Percentiles rank a stretch among this genome's conserved stretches.
Evolutionary conservation across 169 alveolate species (phyloP).

Genomic region (Plasmodium yoelii): DNA sequence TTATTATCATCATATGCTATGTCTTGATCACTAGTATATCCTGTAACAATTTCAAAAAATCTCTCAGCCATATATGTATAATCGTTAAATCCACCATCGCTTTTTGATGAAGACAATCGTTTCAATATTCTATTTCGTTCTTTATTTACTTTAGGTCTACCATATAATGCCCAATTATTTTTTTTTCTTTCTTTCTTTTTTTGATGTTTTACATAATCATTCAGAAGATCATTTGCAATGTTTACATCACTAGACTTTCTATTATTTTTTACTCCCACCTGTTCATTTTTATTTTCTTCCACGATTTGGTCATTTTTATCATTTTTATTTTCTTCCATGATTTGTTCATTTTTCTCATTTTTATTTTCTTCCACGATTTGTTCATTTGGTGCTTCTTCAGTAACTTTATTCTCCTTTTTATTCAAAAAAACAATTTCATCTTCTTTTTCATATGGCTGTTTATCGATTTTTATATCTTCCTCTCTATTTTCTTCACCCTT

Average conservation of each 20-base stretch:
- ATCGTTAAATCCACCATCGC: constrained; percentile 54
- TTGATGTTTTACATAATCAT: constrained; percentile 21
- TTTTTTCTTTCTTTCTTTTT: constrained; percentile 56
- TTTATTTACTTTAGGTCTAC: constrained; percentile 69
- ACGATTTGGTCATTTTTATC: neutral
- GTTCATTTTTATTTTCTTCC: neutral
- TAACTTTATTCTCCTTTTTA: neutral
- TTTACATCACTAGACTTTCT: neutral
- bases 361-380: constrained; percentile 11
- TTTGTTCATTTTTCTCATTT: neutral
- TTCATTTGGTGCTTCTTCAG: neutral
- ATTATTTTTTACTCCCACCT: neutral
- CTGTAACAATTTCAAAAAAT: constrained; percentile 62
- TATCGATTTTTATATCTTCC: neutral
- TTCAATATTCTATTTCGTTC: constrained; percentile 45
- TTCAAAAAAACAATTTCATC: neutral
- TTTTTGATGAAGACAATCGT: constrained; percentile 42
- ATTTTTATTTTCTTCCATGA: constrained; percentile 16
- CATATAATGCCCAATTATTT: constrained; percentile 71
- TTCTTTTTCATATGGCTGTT: too few species aligned
- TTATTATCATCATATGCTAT: constrained; percentile 4
- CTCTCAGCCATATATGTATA: constrained; percentile 47
- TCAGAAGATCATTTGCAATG: constrained; percentile 20
- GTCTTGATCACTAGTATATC: constrained; percentile 61
- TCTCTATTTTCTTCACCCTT: neutral